phyloP scores from a whole-genome alignment of 2,329 filamentous ascomycete genomes.

The Botrytis medusae region DNA sequence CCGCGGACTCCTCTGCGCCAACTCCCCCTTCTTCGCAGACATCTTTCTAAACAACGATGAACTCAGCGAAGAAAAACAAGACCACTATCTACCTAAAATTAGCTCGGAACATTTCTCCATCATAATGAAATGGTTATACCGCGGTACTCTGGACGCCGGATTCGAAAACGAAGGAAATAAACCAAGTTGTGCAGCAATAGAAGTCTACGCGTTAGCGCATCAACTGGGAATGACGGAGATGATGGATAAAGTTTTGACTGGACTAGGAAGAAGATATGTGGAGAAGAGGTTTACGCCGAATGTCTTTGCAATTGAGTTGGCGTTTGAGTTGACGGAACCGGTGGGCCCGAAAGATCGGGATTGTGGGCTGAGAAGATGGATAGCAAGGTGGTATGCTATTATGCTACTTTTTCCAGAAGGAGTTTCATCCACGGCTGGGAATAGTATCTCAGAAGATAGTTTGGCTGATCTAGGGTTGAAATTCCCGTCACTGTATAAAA shows the following conservation, averaged over 20 bases:
- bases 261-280: conserved; percentile 6
- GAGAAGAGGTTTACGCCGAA: conserved; percentile 12
- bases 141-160: conserved; percentile 1
- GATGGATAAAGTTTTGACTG: conserved; percentile 1
- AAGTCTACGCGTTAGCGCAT: background rate
- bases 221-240: conserved; percentile 2
- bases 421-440: background rate
- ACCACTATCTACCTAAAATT: background rate
- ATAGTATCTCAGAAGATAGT: background rate
- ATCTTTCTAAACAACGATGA: conserved; percentile 13
- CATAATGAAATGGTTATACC: conserved; percentile 13
- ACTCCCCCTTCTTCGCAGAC: conserved; percentile 19
- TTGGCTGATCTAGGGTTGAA: background rate
- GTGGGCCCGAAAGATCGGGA: background rate
- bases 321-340: conserved; percentile 7
- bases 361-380: conserved; percentile 10
- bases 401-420: conserved; percentile 11
- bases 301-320: conserved; percentile 10
- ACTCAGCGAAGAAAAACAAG: conserved; percentile 12
- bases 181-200: conserved; percentile 7
- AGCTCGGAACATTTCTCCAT: conserved; percentile 6
- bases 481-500: conserved; percentile 7
- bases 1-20: conserved; percentile 12
- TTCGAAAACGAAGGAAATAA: conserved; percentile 9
- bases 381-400: conserved; percentile 15